A percentile compares a stretch with the other conserved stretches of the same genome.
phyloP scores from a whole-genome alignment of 371 early-diverging fungal species.

The Mortierella sp. region DNA sequence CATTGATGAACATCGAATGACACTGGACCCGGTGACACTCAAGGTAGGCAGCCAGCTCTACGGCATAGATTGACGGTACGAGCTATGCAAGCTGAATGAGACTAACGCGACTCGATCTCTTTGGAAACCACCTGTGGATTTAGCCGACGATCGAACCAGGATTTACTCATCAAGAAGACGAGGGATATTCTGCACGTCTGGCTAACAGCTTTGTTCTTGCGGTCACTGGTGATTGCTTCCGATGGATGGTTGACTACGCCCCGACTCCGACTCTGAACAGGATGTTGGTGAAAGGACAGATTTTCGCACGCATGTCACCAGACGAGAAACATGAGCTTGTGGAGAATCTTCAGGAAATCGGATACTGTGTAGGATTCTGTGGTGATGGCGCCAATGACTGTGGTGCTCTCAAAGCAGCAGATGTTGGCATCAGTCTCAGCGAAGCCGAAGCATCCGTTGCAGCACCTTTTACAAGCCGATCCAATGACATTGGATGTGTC shows the following conservation, averaged over 20 bases:
- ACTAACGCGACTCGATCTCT: no score
- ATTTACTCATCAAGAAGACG: background rate
- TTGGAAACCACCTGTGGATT: no score
- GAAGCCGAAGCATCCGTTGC: slow-evolving; percentile 98
- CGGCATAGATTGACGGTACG: no score
- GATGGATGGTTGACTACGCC: slow-evolving; percentile 91
- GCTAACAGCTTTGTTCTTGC: slow-evolving; percentile 78
- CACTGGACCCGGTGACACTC: slow-evolving; percentile 72
- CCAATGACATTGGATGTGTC: slow-evolving; percentile 92
- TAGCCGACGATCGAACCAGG: background rate
- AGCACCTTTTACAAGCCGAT: slow-evolving; percentile 95
- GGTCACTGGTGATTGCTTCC: slow-evolving; percentile 95
- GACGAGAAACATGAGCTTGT: slow-evolving; percentile 98
- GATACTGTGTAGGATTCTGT: slow-evolving; percentile 94
- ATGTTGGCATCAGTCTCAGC: slow-evolving; percentile 97
- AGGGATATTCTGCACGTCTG: slow-evolving; percentile 22
- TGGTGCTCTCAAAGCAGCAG: slow-evolving; percentile 98
- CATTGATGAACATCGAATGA: slow-evolving; percentile 64
- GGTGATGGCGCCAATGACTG: slow-evolving; percentile 99
- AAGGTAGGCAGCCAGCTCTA: slow-evolving; percentile 37
- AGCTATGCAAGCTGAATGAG: no score
- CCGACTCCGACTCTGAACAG: slow-evolving; percentile 73
- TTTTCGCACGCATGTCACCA: slow-evolving; percentile 99
- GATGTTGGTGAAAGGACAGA: slow-evolving; percentile 89
- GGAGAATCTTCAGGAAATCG: slow-evolving; percentile 86